Conservation (phyloP, 116 monocot genomes). For the Iris pallida region DNA sequence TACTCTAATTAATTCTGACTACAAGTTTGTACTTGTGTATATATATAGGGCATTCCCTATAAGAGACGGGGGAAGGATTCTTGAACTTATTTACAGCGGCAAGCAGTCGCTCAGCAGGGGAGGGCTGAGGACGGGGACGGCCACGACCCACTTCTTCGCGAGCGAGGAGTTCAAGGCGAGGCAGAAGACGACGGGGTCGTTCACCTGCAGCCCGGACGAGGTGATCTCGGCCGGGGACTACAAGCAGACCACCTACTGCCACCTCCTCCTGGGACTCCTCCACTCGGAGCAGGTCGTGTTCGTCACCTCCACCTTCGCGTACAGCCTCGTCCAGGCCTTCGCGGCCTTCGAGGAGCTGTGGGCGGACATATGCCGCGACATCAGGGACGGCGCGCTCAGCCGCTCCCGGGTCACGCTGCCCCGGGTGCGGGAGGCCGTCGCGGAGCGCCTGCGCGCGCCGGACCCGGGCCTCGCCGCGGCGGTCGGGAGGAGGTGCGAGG, state of each 20-base stretch:
- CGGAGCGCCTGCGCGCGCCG: constrained; percentile 5
- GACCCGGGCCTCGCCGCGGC: constrained; percentile 27
- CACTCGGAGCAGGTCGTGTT: constrained; percentile 39
- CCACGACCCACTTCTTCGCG: constrained; percentile 46
- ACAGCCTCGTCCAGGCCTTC: constrained; percentile 64
- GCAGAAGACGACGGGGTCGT: constrained; percentile 20
- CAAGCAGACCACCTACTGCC: constrained; percentile 63
- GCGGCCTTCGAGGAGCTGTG: constrained; percentile 43
- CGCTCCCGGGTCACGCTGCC: constrained; percentile 19
- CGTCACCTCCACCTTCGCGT: constrained; percentile 63
- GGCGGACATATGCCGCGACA: constrained; percentile 54
- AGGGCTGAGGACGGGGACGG: constrained; percentile 36
- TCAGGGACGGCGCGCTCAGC: constrained; percentile 27
- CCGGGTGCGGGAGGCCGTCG: constrained; percentile 31
- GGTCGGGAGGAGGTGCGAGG: constrained; percentile 26
- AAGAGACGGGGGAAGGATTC: constrained; percentile 20
- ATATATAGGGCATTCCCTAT: constrained; percentile 17
- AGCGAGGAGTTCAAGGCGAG: constrained; percentile 55
- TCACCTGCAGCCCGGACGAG: constrained; percentile 55
- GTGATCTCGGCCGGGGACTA: constrained; percentile 47
- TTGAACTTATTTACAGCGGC: constrained; percentile 77
- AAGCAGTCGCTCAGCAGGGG: constrained; percentile 40
- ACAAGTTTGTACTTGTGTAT: too few species aligned
- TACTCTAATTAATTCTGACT: too few species aligned
- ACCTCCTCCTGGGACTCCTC: constrained; percentile 62